Evolutionary conservation across 495 filamentous ascomycete genomes (phyloP).

Genomic region (Aspergillus carlsbadensis): DNA sequence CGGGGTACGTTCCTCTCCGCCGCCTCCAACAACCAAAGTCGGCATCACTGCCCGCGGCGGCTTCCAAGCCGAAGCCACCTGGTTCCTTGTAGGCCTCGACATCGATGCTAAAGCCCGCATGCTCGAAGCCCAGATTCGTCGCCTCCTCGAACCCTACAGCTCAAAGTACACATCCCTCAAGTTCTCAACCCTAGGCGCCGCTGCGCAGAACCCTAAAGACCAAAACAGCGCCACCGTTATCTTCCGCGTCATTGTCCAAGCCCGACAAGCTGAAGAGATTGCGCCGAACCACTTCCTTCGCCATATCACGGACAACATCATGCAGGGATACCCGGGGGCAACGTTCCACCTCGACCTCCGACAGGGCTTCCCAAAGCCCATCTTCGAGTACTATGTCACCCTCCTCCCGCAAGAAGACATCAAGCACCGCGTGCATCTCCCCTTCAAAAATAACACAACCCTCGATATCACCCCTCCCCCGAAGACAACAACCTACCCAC

Average conservation of each 20-base stretch:
- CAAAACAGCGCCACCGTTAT: slow-evolving; percentile 41
- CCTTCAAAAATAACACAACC: slow-evolving; percentile 32
- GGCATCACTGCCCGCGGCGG: slow-evolving; percentile 48
- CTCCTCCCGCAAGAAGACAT: slow-evolving; percentile 38
- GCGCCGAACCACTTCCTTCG: slow-evolving; percentile 34
- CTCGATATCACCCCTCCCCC: slow-evolving; percentile 36
- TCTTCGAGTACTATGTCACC: slow-evolving; percentile 46
- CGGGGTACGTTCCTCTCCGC: slow-evolving; percentile 42
- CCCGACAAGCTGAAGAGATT: slow-evolving; percentile 33
- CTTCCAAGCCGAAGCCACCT: slow-evolving; percentile 42
- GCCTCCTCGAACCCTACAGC: slow-evolving; percentile 20
- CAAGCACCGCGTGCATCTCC: slow-evolving; percentile 38
- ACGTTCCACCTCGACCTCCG: slow-evolving; percentile 43
- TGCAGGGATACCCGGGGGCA: slow-evolving; percentile 44
- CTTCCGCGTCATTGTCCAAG: slow-evolving; percentile 40
- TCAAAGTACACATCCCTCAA: slow-evolving; percentile 29
- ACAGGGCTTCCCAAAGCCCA: slow-evolving; percentile 34
- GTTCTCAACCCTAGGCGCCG: slow-evolving; percentile 35
- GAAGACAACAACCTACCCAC: slow-evolving; percentile 29
- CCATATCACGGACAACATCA: slow-evolving; percentile 39
- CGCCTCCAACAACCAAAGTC: slow-evolving; percentile 53
- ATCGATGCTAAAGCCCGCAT: slow-evolving; percentile 39
- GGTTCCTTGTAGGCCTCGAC: slow-evolving; percentile 39
- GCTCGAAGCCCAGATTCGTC: slow-evolving; percentile 37
- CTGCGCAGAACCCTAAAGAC: slow-evolving; percentile 24